Percentiles rank a stretch among this genome's conserved stretches.
phyloP scores from a whole-genome alignment of 306 rosid species.

The Hippophae rhamnoides region DNA sequence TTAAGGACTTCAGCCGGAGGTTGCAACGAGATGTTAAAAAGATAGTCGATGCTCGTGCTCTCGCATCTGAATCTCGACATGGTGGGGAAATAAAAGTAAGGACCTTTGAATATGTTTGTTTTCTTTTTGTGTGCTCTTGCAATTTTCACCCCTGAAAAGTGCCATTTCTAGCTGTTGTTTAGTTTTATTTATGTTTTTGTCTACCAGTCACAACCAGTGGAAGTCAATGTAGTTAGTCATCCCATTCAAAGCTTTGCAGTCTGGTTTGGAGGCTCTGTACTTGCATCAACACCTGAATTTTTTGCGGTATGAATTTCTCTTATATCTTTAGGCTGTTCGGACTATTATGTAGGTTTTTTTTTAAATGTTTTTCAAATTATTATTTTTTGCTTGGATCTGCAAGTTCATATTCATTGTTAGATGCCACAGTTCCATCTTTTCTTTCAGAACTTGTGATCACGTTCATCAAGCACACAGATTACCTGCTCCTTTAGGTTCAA shows the following conservation, averaged over 20 bases:
- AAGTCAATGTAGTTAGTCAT: slow-evolving; percentile 91
- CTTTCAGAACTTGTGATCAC: too few species aligned
- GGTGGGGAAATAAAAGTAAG: slow-evolving; percentile 74
- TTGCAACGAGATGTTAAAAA: slow-evolving; percentile 93
- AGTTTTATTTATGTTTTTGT: background rate
- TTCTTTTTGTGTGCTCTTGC: too few species aligned
- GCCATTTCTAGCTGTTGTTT: background rate
- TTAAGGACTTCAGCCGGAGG: slow-evolving; percentile 95
- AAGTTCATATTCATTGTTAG: too few species aligned
- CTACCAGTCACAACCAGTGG: slow-evolving; percentile 85
- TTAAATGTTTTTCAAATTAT: background rate
- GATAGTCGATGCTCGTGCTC: slow-evolving; percentile 87
- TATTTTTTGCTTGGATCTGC: background rate
- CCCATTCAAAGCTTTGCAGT: slow-evolving; percentile 99
- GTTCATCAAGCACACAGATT: too few species aligned
- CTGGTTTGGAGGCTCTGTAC: slow-evolving; percentile 99
- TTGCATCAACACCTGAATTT: slow-evolving; percentile 96
- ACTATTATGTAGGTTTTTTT: background rate
- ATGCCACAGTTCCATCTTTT: too few species aligned
- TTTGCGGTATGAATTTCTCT: slow-evolving; percentile 52
- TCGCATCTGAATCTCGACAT: slow-evolving; percentile 72
- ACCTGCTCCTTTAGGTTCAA: too few species aligned
- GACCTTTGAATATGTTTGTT: background rate
- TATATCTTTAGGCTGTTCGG: background rate
- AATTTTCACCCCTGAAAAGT: background rate